phyloP scores from a whole-genome alignment of 257 asterid genomes.

The Solanum appendiculatum region DNA sequence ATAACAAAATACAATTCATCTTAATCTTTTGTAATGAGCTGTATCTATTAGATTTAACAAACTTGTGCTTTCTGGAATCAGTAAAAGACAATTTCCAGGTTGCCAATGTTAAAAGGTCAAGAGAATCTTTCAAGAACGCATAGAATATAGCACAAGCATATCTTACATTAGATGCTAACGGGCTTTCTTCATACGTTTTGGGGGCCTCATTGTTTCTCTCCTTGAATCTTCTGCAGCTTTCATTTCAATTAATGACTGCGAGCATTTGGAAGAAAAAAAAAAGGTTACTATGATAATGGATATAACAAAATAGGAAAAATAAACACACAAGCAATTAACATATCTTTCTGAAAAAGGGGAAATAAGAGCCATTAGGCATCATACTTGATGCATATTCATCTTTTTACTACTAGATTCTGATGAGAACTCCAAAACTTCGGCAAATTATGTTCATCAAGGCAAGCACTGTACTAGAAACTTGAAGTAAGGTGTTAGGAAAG shows the following conservation, averaged over 20 bases:
- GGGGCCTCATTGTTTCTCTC: conserved; percentile 50
- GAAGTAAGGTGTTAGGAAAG: background rate
- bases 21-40: background rate
- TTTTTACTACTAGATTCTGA: background rate
- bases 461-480: background rate
- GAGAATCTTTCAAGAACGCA: background rate
- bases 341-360: background rate
- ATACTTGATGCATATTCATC: background rate
- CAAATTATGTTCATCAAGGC: background rate
- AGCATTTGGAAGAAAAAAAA: conserved; percentile 1
- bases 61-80: background rate
- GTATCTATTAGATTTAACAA: background rate
- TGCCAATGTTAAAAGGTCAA: background rate
- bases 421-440: background rate
- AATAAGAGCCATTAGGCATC: background rate
- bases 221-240: conserved; percentile 38
- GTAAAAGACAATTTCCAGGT: background rate
- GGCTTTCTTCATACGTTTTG: conserved; percentile 49
- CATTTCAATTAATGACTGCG: conserved; percentile 51
- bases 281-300: background rate
- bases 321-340: background rate
- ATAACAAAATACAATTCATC: background rate
- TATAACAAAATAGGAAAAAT: background rate
- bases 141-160: background rate
- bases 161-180: conserved; percentile 24